Percentiles rank a stretch among this genome's conserved stretches.
Conservation (phyloP, 1,284 basidiomycete genomes). For the Vanrija humicola region DNA sequence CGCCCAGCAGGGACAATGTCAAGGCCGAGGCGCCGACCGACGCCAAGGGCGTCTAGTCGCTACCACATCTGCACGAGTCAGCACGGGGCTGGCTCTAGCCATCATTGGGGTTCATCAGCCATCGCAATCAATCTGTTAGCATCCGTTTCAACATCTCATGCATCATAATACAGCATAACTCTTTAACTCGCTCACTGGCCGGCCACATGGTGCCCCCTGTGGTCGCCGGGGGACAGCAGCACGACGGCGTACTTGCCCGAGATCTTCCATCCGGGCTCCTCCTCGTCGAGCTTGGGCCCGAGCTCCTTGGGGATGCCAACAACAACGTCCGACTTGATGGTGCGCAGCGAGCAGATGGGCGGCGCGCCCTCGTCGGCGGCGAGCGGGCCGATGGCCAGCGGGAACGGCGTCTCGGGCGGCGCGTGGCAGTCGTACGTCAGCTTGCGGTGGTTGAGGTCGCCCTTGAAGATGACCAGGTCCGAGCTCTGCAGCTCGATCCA, state of each 20-base stretch:
- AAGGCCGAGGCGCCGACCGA: too few species aligned
- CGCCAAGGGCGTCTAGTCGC: too few species aligned
- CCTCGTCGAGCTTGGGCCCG: constrained; percentile 75
- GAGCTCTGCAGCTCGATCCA: constrained; percentile 88
- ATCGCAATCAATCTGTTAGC: too few species aligned
- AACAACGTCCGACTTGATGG: constrained; percentile 76
- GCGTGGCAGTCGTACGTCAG: constrained; percentile 91
- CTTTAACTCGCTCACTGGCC: too few species aligned
- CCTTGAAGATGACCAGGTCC: constrained; percentile 94
- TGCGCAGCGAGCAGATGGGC: constrained; percentile 75
- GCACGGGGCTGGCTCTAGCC: too few species aligned
- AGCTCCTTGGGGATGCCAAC: constrained; percentile 63
- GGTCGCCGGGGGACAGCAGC: too few species aligned
- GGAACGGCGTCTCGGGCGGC: constrained; percentile 84
- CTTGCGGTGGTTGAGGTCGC: constrained; percentile 85
- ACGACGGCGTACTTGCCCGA: constrained; percentile 70
- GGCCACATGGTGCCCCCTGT: too few species aligned
- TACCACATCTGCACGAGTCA: too few species aligned
- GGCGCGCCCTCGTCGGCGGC: constrained; percentile 85
- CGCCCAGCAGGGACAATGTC: too few species aligned
- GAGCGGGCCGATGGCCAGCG: constrained; percentile 88
- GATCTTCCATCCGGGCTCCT: constrained; percentile 95
- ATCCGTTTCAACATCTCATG: too few species aligned
- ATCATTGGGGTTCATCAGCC: too few species aligned
- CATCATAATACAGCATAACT: too few species aligned